Base-by-base conservation (phyloP, 2,329 filamentous ascomycete genomes). In the Ophiosphaerella narmari region DNA sequence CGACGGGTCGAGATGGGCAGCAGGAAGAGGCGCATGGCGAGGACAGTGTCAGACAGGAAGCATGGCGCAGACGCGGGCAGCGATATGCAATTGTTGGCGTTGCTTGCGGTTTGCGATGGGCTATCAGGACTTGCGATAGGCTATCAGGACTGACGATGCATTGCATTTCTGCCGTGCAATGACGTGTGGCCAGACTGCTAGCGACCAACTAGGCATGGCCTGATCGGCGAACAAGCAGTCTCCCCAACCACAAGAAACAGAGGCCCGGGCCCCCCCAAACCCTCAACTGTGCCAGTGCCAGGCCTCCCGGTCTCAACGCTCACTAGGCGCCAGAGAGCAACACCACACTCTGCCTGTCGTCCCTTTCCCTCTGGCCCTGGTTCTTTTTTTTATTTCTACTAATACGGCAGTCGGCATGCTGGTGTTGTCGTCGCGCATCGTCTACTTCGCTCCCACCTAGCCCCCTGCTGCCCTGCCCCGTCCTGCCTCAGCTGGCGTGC, bases 1-100 rank as follows among this genome's bases (percentile, higher is more conserved):
- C 92, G 88, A 68, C 89, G 86, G 60, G 91, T 96, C 52, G 93
- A 96, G 65, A 99, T 88, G 55, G 94, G 94, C 49, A 99, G 84
- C 58, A 99, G 86, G 77, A 91, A 96, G 74, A 99, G 83, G 72
- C 91, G 90, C 94, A 99, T 97, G 29, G 41, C 48, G 38, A 37
- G 52, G 11, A 14, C 41, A 26, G 37, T 53, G 47, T 61, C 55
- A 60, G 47, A 54, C 49, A 40, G 48, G 43, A 48, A 50, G 60
- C 63, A 66, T 65, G 58, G 40, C 47, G 48, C 41, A 46, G 40
- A 56, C 43, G 60, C 57, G 44, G 52, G 16, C 3, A 18, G 16
- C 16, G 16, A 18, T 18, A 18, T 18, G 16, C 16, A 3, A 18
- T 18, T 18, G 16, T 18, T 18, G 16, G 16, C 16, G n/a, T n/a